Evolutionary conservation across 2,329 filamentous ascomycete species (phyloP).

Genomic region (Arachnomyces sp.): DNA sequence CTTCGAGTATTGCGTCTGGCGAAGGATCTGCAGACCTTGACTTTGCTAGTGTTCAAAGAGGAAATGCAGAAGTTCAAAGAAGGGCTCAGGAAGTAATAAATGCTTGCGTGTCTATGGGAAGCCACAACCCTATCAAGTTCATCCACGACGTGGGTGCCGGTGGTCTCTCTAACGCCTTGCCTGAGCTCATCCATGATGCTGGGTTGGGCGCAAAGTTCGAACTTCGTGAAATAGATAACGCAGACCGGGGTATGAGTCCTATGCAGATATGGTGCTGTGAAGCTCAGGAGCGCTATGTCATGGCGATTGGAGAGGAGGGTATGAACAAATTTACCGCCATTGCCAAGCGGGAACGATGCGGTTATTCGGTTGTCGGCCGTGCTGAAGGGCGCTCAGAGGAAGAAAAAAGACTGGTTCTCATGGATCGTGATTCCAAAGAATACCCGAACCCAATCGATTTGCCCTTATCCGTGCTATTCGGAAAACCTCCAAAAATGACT

Average conservation of each 20-base stretch:
- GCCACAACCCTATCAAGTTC: conserved; percentile 83
- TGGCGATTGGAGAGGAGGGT: conserved; percentile 73
- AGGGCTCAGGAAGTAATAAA: conserved; percentile 98
- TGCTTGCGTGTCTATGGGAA: conserved; percentile 75
- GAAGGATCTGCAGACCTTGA: conserved; percentile 88
- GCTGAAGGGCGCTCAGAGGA: conserved; percentile 60
- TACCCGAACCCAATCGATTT: conserved; percentile 77
- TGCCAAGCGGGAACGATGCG: conserved; percentile 74
- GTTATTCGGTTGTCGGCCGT: conserved; percentile 82
- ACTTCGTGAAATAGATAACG: conserved; percentile 85
- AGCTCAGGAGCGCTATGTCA: conserved; percentile 90
- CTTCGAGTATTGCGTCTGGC: conserved; percentile 80
- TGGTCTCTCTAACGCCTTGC: conserved; percentile 74
- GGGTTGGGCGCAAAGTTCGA: conserved; percentile 88
- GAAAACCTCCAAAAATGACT: conserved; percentile 75
- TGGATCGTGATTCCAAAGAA: conserved; percentile 68
- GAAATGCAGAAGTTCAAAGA: conserved; percentile 92
- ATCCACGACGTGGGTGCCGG: conserved; percentile 97
- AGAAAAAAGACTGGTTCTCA: conserved; percentile 66
- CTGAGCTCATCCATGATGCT: conserved; percentile 86
- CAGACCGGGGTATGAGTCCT: conserved; percentile 86
- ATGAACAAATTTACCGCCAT: conserved; percentile 67
- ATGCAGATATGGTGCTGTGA: conserved; percentile 98
- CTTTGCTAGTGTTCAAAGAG: conserved; percentile 93
- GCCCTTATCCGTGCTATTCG: conserved; percentile 82